Evolutionary conservation across 2,329 filamentous ascomycete genomes (phyloP).

Genomic region (Aspergillus sp.): DNA sequence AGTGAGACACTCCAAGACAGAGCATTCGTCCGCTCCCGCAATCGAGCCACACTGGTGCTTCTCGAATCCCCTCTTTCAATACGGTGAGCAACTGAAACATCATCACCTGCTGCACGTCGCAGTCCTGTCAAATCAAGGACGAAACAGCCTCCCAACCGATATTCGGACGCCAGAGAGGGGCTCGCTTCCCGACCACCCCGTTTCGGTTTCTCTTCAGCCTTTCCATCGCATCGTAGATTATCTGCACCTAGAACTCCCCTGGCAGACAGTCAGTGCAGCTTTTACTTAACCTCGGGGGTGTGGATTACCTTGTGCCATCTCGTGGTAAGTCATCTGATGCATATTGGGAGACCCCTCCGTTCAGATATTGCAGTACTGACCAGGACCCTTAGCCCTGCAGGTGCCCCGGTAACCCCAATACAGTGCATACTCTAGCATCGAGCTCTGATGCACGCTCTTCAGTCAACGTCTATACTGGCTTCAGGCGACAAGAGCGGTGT

Average conservation of each 20-base stretch:
- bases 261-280: background rate
- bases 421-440: slow-evolving; percentile 24
- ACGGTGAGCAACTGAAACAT: slow-evolving; percentile 19
- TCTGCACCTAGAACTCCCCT: too few species aligned
- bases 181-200: background rate
- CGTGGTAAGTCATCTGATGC: slow-evolving; percentile 17
- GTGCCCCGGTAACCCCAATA: slow-evolving; percentile 28
- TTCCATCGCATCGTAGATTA: background rate
- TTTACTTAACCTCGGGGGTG: background rate
- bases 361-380: slow-evolving; percentile 25
- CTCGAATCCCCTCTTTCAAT: slow-evolving; percentile 16
- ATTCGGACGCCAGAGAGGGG: slow-evolving; percentile 2
- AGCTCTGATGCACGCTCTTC: slow-evolving; percentile 15
- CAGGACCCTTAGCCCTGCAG: slow-evolving; percentile 31
- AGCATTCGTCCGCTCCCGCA: slow-evolving; percentile 2
- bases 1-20: slow-evolving; percentile 13
- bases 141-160: slow-evolving; percentile 3
- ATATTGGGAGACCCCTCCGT: slow-evolving; percentile 30
- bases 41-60: slow-evolving; percentile 6
- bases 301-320: background rate
- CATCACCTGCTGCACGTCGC: slow-evolving; percentile 3
- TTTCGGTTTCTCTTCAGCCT: background rate
- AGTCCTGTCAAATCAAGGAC: background rate
- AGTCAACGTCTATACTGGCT: slow-evolving; percentile 12
- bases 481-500: slow-evolving; percentile 34